Evolutionary conservation across 768 basidiomycete species (phyloP).

Genomic region (Dendrothele bispora): DNA sequence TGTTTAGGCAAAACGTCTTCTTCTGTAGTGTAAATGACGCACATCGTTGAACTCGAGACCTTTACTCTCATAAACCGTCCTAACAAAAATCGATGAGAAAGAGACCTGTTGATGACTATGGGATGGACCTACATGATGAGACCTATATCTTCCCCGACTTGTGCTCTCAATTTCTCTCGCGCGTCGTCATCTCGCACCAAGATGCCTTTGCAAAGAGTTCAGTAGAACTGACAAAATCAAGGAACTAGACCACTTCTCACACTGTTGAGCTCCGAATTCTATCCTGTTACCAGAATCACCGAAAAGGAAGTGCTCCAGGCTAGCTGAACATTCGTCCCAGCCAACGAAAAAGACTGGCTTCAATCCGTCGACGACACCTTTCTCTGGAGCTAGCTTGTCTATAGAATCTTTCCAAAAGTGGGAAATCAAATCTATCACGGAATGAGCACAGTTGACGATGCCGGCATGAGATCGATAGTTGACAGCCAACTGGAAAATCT

Average conservation of each 20-base stretch:
- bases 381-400: constrained; percentile 56
- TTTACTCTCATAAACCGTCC: constrained; percentile 64
- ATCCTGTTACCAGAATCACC: constrained; percentile 44
- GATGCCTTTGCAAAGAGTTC: constrained; percentile 45
- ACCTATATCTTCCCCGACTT: constrained; percentile 56
- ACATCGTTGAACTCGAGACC: constrained; percentile 70
- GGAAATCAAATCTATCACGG: constrained; percentile 60
- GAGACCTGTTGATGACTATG: background rate
- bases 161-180: constrained; percentile 40
- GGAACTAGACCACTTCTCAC: constrained; percentile 31
- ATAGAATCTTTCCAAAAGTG: constrained; percentile 65
- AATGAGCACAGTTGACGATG: constrained; percentile 71
- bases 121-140: constrained; percentile 49
- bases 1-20: background rate
- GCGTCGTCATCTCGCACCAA: constrained; percentile 65
- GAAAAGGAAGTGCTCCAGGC: constrained; percentile 60
- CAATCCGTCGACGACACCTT: constrained; percentile 50
- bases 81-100: constrained; percentile 11
- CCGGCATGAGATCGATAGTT: constrained; percentile 77
- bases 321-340: constrained; percentile 41
- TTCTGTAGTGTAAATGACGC: constrained; percentile 1
- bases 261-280: constrained; percentile 67
- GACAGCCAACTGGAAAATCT: constrained; percentile 35
- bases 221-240: background rate
- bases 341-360: constrained; percentile 60